Conservation (phyloP, 331 rosid species). For the Cydonia oblonga region DNA sequence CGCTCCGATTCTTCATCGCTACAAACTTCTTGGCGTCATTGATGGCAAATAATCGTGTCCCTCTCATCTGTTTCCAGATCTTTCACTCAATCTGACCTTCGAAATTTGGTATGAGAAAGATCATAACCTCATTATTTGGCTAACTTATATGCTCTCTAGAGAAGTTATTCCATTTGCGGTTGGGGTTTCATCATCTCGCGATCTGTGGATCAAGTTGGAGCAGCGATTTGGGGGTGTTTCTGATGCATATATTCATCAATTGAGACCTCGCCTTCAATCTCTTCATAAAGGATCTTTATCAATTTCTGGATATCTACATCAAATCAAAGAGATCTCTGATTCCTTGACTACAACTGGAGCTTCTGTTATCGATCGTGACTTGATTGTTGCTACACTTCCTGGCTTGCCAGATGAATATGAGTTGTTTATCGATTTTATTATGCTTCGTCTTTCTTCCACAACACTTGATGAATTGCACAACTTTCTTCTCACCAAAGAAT, state of each 20-base stretch:
- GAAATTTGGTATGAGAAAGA: too few species aligned
- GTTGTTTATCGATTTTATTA: too few species aligned
- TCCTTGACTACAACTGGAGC: rapidly evolving
- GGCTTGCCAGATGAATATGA: neutral
- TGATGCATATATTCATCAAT: neutral
- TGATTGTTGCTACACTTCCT: rapidly evolving
- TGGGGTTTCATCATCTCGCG: neutral
- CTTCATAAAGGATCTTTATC: too few species aligned
- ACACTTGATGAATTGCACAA: neutral
- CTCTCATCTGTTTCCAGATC: too few species aligned
- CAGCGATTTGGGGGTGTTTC: neutral
- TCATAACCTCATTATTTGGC: too few species aligned
- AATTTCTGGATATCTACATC: neutral
- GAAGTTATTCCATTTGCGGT: too few species aligned
- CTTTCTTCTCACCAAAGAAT: neutral
- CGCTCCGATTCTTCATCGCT: rapidly evolving
- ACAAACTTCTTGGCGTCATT: too few species aligned
- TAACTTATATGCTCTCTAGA: too few species aligned
- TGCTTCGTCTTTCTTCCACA: neutral
- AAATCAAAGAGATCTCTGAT: neutral
- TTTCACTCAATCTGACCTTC: too few species aligned
- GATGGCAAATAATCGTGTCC: rapidly evolving
- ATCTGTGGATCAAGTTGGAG: neutral
- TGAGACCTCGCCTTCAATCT: neutral
- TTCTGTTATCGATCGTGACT: too few species aligned